Conservation (phyloP, 768 basidiomycete species). For the Podaxis carcinomalis region DNA sequence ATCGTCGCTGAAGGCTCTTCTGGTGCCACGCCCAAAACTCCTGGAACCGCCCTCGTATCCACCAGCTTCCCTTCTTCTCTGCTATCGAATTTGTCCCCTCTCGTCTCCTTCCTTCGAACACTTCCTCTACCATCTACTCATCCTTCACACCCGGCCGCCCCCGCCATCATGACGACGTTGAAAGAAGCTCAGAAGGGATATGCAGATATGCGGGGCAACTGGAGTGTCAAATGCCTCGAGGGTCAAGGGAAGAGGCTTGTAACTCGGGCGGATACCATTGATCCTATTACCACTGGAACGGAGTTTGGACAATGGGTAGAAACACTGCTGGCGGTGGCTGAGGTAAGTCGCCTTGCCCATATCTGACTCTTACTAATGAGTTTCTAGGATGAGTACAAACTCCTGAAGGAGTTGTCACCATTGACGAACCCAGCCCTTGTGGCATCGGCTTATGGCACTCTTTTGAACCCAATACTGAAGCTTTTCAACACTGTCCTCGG, state of each 20-base stretch:
- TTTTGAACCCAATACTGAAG: slow-evolving; percentile 60
- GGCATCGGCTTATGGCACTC: slow-evolving; percentile 53
- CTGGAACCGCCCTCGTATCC: slow-evolving; percentile 2
- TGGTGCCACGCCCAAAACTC: slow-evolving; percentile 48
- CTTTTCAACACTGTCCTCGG: slow-evolving; percentile 65
- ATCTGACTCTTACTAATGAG: not conserved
- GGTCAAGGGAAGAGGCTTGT: slow-evolving; percentile 63
- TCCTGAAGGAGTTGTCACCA: slow-evolving; percentile 60
- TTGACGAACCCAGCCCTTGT: slow-evolving; percentile 47
- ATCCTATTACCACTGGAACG: slow-evolving; percentile 58
- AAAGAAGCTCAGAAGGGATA: slow-evolving; percentile 79
- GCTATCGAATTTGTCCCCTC: slow-evolving; percentile 50
- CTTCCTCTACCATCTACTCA: slow-evolving; percentile 77
- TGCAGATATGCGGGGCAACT: slow-evolving; percentile 81
- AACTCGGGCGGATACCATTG: slow-evolving; percentile 66
- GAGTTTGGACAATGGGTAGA: slow-evolving; percentile 75
- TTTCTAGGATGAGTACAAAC: slow-evolving; percentile 60
- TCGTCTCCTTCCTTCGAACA: slow-evolving; percentile 66
- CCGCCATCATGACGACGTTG: slow-evolving; percentile 56
- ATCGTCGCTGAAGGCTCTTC: slow-evolving; percentile 84
- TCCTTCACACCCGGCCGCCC: slow-evolving; percentile 76
- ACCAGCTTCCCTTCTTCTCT: slow-evolving; percentile 52
- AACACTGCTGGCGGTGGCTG: slow-evolving; percentile 57
- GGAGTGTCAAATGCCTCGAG: slow-evolving; percentile 75
- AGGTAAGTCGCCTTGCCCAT: slow-evolving; percentile 36